Percentiles rank a stretch among this genome's conserved stretches.
Evolutionary conservation across 2,329 filamentous ascomycete genomes (phyloP).

Genomic region (Fusarium anguioides): DNA sequence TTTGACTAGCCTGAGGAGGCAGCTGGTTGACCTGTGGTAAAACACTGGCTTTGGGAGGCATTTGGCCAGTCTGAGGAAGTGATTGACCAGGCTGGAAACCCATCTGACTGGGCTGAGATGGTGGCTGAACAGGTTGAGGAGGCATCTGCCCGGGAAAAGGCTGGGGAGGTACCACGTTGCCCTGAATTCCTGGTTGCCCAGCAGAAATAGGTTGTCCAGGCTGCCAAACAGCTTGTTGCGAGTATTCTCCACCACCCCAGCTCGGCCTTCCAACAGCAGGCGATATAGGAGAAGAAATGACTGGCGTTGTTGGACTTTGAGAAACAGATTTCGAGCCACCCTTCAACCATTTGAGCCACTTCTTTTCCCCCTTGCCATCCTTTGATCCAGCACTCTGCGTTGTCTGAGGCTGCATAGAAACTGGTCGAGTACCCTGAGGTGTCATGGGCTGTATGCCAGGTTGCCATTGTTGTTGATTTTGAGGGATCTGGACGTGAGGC

Average conservation of each 20-base stretch:
- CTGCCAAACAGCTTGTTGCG: conserved; percentile 39
- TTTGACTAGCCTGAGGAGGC: background rate
- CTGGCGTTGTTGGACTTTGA: conserved; percentile 31
- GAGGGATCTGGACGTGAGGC: conserved; percentile 35
- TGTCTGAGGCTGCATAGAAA: conserved; percentile 29
- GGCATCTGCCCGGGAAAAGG: background rate
- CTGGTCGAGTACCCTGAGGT: conserved; percentile 24
- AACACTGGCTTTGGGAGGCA: background rate
- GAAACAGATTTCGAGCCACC: conserved; percentile 38
- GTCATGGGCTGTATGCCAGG: conserved; percentile 30
- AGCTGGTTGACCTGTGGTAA: background rate
- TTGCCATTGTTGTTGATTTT: conserved; percentile 29
- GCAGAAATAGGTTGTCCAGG: conserved; percentile 30
- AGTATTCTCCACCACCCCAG: conserved; percentile 40
- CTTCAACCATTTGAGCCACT: conserved; percentile 45
- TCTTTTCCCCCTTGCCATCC: conserved; percentile 40
- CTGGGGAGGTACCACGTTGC: conserved; percentile 8
- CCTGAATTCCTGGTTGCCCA: conserved; percentile 10
- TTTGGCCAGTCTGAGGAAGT: background rate
- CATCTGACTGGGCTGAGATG: background rate
- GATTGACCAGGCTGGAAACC: background rate
- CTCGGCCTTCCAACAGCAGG: conserved; percentile 8
- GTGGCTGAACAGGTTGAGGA: conserved; percentile 4
- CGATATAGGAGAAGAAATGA: conserved; percentile 22
- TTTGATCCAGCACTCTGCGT: conserved; percentile 34